Evolutionary conservation across 2,329 filamentous ascomycete species (phyloP), one percentile per base, ranked within the genome.

Genomic region (Arachnopeziza araneosa): DNA sequence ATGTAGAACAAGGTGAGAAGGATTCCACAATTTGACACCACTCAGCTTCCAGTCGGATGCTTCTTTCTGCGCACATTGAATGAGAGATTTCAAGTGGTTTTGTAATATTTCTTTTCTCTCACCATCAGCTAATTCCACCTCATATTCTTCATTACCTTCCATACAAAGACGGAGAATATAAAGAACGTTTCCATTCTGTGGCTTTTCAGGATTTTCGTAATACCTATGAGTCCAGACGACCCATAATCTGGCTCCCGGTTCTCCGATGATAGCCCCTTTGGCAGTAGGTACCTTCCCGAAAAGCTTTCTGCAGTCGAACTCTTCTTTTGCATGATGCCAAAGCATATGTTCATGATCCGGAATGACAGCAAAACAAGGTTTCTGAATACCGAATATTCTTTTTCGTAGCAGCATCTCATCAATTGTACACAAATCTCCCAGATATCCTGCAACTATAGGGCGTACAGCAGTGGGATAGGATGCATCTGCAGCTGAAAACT

Each of bases 11-110:
- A 80, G 68, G 7, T 82, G 76, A 5, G 81, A 80, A 0, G 92
- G 92, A 70, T 93, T 95, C 93, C 93, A 97, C 56, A 93, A 77
- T 71, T 91, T 83, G 2, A 96, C 83, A 54, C 83, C 80, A 53
- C 80, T 78, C 76, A 91, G 85, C 52, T 81, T 77, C 88, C 90
- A 96, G 59, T 83, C 78, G 1, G 79, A 75, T 2, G 92, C 92
- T 73, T 95, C 85, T 17, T 75, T 75, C 69, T 87, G 85, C 2
- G 91, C 91, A 52, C 84, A 78, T 53, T 76, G 74, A 54, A 96
- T 72, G 32, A 96, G 79, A 2, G 82, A 81, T 50, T 80, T 77
- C 60, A 95, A 76, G 0, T 82, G 79, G 12, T 76, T 74, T 60
- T 2, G 56, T 53, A 49, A 23, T 23, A 17, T 54, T 54, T 24